These are phyloP conservation scores for Acer campestre DNA, from an alignment of 345 rosid species.

Conservation along the genomic window DNA sequence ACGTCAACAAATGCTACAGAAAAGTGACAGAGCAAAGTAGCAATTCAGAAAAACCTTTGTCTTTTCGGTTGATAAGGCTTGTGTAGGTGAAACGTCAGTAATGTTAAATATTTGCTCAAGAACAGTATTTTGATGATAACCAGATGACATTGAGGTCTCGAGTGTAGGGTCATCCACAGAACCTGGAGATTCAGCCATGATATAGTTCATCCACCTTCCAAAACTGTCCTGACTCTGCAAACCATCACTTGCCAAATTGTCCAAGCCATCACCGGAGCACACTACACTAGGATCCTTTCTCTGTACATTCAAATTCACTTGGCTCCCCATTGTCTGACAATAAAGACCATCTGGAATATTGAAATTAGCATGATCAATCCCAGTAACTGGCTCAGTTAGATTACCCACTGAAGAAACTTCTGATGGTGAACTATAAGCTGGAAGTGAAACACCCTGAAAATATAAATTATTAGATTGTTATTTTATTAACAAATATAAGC, in stretches of 20 bases:
- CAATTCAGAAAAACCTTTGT: constrained; percentile 63
- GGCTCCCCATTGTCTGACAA: constrained; percentile 32
- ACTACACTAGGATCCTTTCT: constrained; percentile 32
- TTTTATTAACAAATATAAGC: constrained; percentile 2
- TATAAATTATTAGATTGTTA: constrained; percentile 15
- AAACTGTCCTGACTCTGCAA: constrained; percentile 83
- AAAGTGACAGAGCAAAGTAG: not conserved
- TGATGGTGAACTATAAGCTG: constrained; percentile 27
- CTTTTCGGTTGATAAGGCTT: constrained; percentile 80
- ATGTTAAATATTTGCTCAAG: constrained; percentile 62
- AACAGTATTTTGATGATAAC: constrained; percentile 45
- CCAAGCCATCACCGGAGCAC: constrained; percentile 42
- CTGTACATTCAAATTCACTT: constrained; percentile 37
- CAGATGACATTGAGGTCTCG: constrained; percentile 49
- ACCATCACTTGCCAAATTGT: constrained; percentile 50
- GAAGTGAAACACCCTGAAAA: constrained; percentile 45
- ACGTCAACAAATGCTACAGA: not conserved
- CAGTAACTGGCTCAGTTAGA: constrained; percentile 30
- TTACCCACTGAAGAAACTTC: constrained; percentile 28
- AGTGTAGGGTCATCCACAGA: constrained; percentile 47
- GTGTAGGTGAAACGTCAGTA: constrained; percentile 79
- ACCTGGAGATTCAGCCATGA: constrained; percentile 53
- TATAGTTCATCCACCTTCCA: constrained; percentile 74
- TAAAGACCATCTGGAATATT: constrained; percentile 35
- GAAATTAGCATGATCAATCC: constrained; percentile 26